Evolutionary conservation across 805 yeast species (phyloP), one percentile per base, ranked within the genome.

Genomic region (Ogataea populi-albae): DNA sequence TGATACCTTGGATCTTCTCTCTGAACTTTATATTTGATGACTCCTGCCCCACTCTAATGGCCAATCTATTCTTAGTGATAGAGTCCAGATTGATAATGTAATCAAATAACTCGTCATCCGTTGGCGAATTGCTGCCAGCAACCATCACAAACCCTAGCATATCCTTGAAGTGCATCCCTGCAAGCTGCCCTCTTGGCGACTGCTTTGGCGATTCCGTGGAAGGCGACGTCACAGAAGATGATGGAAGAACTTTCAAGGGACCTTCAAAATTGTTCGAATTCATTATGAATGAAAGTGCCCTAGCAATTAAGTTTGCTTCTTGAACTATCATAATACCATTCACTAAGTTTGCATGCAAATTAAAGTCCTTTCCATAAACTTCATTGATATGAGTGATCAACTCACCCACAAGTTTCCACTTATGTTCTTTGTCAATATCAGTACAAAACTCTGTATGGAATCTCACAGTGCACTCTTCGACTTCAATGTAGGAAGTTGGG

Each of bases 351-450:
- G 96, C 96, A 60, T 87, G 95, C 12, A 89, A 70, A 24, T 76
- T 76, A 23, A 42, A 57, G 32, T 69, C 72, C 12, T 71, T 75
- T 11, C 73, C 71, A 54, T 77, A 84, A 21, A 81, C 65, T 30
- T 82, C 93, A 59, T 91, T 88, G 37, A 89, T 77, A 57, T 87
- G 88, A 17, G 89, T 80, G 30, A 89, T 79, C 38, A 83, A 73
- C 49, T 88, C 96, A 32, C 97, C 96, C 62, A 86, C 74, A 14
- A 81, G 71, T 30, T 80, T 70, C 20, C 72, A 60, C 34, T 79
- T 77, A 49, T 95, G 75, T 33, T 81, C 86, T 19, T 68, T 64
- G 45, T 73, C 76, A 14, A 71, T 73, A 28, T 75, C 78, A 29
- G 73, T 74, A 5, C 85, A 77, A 33, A 68, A 70, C 32, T 85